Base-by-base conservation (phyloP, 2,329 filamentous ascomycete genomes). In the Sclerotinia sclerotiorum region DNA sequence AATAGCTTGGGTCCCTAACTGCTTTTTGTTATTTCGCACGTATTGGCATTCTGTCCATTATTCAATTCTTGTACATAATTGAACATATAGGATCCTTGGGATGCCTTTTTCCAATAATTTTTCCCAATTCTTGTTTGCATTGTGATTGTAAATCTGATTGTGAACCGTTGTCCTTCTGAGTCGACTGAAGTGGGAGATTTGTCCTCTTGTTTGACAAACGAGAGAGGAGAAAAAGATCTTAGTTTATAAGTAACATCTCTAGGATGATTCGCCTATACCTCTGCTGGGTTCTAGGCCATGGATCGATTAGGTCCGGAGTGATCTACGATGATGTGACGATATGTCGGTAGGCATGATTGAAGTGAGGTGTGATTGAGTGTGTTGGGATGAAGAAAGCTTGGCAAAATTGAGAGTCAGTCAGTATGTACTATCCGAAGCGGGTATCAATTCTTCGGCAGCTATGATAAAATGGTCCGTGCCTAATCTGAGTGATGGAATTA, bases 41-140 rank as follows among this genome's bases (percentile, higher is more conserved):
- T 44, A 46, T 62, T 32, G 24, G 56, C 65, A 61, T 32, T 67
- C 57, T 58, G 24, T 39, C 13, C 48, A 42, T 54, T 24, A 35
- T 67, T 67, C 65, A 67, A 4, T 67, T 67, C 65, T 42, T 67
- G 56, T 67, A 67, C 32, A 67, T 67, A 67, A 24, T 67, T 67
- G 17, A 48, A 67, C 29, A 39, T 13, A 51, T 39, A 0, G 44
- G 65, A 32, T 60, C 65, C 24, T 49, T 21, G n/a, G 48, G 63
- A 48, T 65, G 13, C 54, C 39, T 51, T 67, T 60, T 17, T 44
- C 44, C 57, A 19, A 62, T 44, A 32, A 52, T 24, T 62, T 61
- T 11, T 42, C 60, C 24, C 6, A 19, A 7, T 58, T 66, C 44
- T 15, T 54, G 32, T 27, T 29, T 64, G 61, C 24, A 52, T 44